Evolutionary conservation across 495 filamentous ascomycete genomes (phyloP).

Genomic region (Penicillium antarcticum): DNA sequence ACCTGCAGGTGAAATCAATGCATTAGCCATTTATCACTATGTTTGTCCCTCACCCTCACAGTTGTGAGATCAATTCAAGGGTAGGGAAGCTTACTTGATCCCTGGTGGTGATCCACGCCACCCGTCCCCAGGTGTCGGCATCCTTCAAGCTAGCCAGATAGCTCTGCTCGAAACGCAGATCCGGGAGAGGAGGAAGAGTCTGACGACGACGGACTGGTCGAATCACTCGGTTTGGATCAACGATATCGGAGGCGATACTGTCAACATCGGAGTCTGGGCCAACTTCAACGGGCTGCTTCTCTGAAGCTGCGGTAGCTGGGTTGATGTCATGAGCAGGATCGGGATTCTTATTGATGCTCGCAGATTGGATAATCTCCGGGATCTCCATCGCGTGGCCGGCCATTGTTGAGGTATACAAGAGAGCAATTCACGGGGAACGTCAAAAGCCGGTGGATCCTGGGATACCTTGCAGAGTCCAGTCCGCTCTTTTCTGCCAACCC

Average conservation of each 20-base stretch:
- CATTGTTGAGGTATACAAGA: constrained; percentile 20
- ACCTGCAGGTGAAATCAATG: constrained; percentile 49
- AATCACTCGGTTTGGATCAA: constrained; percentile 52
- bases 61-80: not conserved
- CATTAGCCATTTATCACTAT: constrained; percentile 1
- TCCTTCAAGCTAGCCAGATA: constrained; percentile 81
- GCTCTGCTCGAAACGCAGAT: constrained; percentile 95
- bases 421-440: not conserved
- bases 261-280: constrained; percentile 47
- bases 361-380: constrained; percentile 74
- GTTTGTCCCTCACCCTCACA: not conserved
- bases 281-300: constrained; percentile 44
- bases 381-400: constrained; percentile 54
- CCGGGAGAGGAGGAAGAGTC: constrained; percentile 79
- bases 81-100: constrained; percentile 66
- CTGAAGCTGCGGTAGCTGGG: constrained; percentile 67
- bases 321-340: constrained; percentile 74
- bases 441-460: constrained; percentile 1
- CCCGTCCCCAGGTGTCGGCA: constrained; percentile 70
- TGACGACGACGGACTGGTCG: constrained; percentile 48
- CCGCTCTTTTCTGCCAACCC: constrained; percentile 26
- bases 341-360: constrained; percentile 66
- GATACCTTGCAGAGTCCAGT: constrained; percentile 11
- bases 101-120: constrained; percentile 78
- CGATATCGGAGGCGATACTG: constrained; percentile 43